Base-by-base conservation (phyloP, 192 early-diverging fungal genomes). In the Backusella macrospora region DNA sequence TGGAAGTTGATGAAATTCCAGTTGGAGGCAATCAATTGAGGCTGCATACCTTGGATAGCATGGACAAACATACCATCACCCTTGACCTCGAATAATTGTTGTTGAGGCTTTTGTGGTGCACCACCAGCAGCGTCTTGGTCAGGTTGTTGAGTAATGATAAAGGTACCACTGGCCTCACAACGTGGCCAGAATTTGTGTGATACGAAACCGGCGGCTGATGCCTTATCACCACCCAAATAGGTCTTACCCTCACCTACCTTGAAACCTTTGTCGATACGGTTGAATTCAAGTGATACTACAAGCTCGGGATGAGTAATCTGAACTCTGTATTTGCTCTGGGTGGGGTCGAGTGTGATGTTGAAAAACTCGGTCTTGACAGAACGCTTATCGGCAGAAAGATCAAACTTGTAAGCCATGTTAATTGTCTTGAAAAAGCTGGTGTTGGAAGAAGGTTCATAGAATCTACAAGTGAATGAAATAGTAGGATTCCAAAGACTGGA, bases 1-100 rank as follows among this genome's bases (percentile, higher is more conserved):
- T 92, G 91, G 77, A 98, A 93, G 73, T 92, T 89, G 43, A 86
- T 80, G 83, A 94, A 95, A 78, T 92, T 96, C 94, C 94, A 98
- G 78, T 90, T 88, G 46, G 89, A 87, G 14, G 90, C 92, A 29
- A 94, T 89, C 59, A 91, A 85, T 45, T 97, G 93, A 34, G 96
- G 95, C 73, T 92, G 88, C 85, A 94, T 92, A 76, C 85, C 90
- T 77, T 96, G 93, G 71, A 95, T 83, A 6, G 94, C 97, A 64
- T 96, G 92, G 38, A 94, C 87, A 81, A 93, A 96, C 68, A 93
- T 80, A 39, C 90, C 92, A 16, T 84, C 81, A 18, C 95, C 94
- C n/a, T 81, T 83, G 65, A 89, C 76, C 38, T 94, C 90, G 69
- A 88, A 84, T 34, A 85, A 78, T 39, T 84, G 75, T n/a, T 91